Conservation (phyloP, 2,329 filamentous ascomycete species). For the Apiospora arundinis region DNA sequence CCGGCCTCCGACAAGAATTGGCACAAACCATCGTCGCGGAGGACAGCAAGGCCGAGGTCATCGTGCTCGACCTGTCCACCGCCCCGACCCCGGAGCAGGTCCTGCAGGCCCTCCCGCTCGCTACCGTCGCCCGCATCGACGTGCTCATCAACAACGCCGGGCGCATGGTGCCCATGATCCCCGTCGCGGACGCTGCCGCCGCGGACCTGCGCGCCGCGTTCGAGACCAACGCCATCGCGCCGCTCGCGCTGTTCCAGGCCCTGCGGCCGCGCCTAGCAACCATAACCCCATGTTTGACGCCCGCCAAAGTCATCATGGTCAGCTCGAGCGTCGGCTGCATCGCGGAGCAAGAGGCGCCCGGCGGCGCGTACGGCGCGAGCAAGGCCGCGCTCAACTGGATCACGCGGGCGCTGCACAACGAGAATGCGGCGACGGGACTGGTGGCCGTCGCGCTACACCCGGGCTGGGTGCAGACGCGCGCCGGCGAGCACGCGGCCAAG, state of each 20-base stretch:
- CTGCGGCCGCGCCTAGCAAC: slow-evolving; percentile 45
- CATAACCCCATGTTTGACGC: no score
- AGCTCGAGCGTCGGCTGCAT: slow-evolving; percentile 46
- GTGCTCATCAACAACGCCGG: slow-evolving; percentile 60
- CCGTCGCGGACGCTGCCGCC: slow-evolving; percentile 37
- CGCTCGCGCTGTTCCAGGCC: slow-evolving; percentile 44
- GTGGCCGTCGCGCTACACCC: slow-evolving; percentile 45
- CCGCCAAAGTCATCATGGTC: slow-evolving; percentile 43
- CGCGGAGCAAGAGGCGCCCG: slow-evolving; percentile 38
- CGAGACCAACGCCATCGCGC: slow-evolving; percentile 51
- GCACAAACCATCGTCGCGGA: slow-evolving; percentile 29
- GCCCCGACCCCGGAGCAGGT: slow-evolving; percentile 38
- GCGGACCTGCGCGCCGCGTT: slow-evolving; percentile 47
- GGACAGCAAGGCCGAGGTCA: slow-evolving; percentile 40
- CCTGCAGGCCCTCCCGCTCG: slow-evolving; percentile 34
- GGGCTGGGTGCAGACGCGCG: slow-evolving; percentile 44
- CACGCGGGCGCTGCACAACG: slow-evolving; percentile 36
- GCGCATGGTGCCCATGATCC: slow-evolving; percentile 40
- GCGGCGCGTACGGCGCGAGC: slow-evolving; percentile 44
- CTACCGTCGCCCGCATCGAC: slow-evolving; percentile 50
- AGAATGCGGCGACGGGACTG: slow-evolving; percentile 35
- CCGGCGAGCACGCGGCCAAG: slow-evolving; percentile 40
- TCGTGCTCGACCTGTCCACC: slow-evolving; percentile 45
- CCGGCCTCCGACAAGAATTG: background rate
- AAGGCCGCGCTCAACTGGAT: slow-evolving; percentile 46